A percentile compares a stretch with the other conserved stretches of the same genome.
phyloP scores from a whole-genome alignment of 352 stramenopile species.

The Globisporangium irregulare region DNA sequence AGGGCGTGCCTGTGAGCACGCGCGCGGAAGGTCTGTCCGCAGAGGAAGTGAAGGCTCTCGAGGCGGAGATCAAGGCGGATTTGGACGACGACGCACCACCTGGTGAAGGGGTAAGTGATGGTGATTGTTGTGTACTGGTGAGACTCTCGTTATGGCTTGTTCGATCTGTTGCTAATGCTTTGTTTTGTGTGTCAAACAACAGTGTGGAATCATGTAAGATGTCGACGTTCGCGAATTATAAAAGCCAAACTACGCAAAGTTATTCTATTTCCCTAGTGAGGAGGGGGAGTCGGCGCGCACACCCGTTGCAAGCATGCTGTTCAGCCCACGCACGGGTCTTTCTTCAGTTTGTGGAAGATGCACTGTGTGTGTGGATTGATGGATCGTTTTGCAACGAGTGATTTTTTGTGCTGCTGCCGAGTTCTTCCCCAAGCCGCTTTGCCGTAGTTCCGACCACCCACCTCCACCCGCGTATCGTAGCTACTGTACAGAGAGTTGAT shows the following conservation, averaged over 20 bases:
- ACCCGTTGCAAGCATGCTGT: background rate
- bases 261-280: constrained; percentile 2
- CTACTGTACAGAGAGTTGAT: constrained; percentile 10
- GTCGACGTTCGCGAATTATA: constrained; percentile 8
- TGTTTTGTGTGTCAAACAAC: background rate
- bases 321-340: background rate
- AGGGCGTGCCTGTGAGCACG: constrained; percentile 69
- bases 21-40: constrained; percentile 55
- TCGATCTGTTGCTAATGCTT: background rate
- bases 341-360: background rate
- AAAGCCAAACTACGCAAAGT: constrained; percentile 6
- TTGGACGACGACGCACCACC: constrained; percentile 48
- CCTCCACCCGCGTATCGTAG: constrained; percentile 8
- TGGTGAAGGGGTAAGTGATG: constrained; percentile 45
- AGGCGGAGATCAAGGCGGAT: constrained; percentile 47
- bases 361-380: background rate
- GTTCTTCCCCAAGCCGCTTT: background rate
- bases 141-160: background rate
- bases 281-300: background rate
- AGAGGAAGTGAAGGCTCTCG: constrained; percentile 60
- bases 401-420: background rate
- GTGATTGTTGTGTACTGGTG: background rate
- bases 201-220: constrained; percentile 44
- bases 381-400: background rate
- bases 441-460: background rate